Conservation (phyloP, 441 rosid species). For the Melastoma candidum region DNA sequence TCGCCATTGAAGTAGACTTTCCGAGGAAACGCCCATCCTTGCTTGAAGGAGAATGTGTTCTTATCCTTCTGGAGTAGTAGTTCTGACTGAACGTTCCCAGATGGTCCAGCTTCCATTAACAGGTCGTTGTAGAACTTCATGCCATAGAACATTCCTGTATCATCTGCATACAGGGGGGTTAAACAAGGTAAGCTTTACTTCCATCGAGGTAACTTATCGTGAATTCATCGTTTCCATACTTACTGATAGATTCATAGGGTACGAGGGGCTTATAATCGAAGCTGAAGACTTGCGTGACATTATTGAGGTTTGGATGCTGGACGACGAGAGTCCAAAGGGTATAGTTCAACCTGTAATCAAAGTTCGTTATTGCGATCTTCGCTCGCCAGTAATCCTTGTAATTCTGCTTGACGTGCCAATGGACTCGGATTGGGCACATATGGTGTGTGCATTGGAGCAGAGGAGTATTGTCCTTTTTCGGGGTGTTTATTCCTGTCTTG, state of each 20-base stretch:
- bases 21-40: constrained; percentile 83
- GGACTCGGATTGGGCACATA: constrained; percentile 87
- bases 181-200: neutral
- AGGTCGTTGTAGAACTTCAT: constrained; percentile 64
- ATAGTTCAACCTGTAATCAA: constrained; percentile 80
- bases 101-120: constrained; percentile 64
- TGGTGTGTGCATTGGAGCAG: constrained; percentile 87
- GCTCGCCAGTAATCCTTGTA: constrained; percentile 84
- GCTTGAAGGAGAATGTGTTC: constrained; percentile 56
- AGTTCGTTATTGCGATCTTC: constrained; percentile 76
- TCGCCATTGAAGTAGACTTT: constrained; percentile 74
- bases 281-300: constrained; percentile 81
- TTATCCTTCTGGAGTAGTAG: constrained; percentile 52
- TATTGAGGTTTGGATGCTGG: constrained; percentile 87
- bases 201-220: neutral
- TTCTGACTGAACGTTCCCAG: constrained; percentile 75
- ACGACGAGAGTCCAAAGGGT: constrained; percentile 83
- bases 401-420: constrained; percentile 89
- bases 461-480: constrained; percentile 53
- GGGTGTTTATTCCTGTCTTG: constrained; percentile 41
- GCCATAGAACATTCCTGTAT: constrained; percentile 67
- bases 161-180: constrained; percentile 34
- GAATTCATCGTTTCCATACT: constrained; percentile 15
- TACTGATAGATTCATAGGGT: constrained; percentile 73
- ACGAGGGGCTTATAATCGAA: constrained; percentile 77